phyloP scores from a whole-genome alignment of 768 basidiomycete genomes.

The Coprinopsis sp. region DNA sequence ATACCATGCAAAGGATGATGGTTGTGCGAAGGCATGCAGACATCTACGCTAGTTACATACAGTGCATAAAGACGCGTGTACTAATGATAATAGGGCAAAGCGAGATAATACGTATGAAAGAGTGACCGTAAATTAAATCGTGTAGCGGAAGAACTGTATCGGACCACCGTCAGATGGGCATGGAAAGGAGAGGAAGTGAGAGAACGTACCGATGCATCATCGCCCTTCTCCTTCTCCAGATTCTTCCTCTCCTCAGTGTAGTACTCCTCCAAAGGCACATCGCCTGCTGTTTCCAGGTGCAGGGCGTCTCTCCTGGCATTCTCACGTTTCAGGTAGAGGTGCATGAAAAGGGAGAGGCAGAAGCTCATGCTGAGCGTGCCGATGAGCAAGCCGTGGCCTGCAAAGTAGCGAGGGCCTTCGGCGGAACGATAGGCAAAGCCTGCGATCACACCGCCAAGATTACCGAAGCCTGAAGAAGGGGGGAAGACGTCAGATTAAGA shows the following conservation, averaged over 20 bases:
- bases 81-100: too few species aligned
- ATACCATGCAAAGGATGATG: too few species aligned
- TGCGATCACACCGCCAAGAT: constrained; percentile 28
- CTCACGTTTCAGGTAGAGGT: constrained; percentile 22
- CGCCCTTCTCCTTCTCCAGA: constrained; percentile 25
- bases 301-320: constrained; percentile 22
- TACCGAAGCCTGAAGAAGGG: constrained; percentile 22
- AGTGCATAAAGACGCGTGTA: too few species aligned
- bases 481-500: not conserved
- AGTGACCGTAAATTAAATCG: constrained; percentile 13
- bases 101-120: not conserved
- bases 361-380: constrained; percentile 25
- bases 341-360: constrained; percentile 22
- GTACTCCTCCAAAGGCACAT: not conserved
- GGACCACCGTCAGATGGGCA: not conserved
- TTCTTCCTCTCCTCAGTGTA: constrained; percentile 28
- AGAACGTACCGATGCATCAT: constrained; percentile 24
- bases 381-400: constrained; percentile 27
- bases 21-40: too few species aligned
- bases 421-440: constrained; percentile 24
- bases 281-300: constrained; percentile 12
- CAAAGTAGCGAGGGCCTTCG: constrained; percentile 27
- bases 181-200: not conserved
- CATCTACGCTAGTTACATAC: too few species aligned
- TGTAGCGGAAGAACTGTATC: constrained; percentile 29